Evolutionary conservation across 1,284 basidiomycete species (phyloP).

Genomic region (Ganoderma resinaceum): DNA sequence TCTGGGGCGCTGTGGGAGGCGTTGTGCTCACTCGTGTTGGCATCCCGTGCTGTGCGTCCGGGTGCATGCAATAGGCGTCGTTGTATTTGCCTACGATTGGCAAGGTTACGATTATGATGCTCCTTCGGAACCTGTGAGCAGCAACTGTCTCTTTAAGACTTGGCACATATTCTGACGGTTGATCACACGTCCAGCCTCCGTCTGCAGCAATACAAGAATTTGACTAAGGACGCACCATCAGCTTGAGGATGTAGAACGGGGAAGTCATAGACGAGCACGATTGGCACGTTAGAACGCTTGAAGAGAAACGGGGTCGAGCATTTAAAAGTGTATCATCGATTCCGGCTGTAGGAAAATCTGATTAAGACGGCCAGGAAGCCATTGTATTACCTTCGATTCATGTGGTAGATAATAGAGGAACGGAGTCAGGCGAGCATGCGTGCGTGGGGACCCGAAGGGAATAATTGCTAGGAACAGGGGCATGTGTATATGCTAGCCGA

Average conservation of each 20-base stretch:
- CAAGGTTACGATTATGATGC: slow-evolving; percentile 97
- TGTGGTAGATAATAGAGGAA: slow-evolving; percentile 17
- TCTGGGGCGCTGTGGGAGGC: not conserved
- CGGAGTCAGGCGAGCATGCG: not conserved
- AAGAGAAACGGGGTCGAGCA: slow-evolving; percentile 5
- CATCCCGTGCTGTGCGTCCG: not conserved
- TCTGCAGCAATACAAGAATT: slow-evolving; percentile 70
- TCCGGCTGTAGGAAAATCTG: slow-evolving; percentile 9
- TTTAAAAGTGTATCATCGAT: slow-evolving; percentile 15
- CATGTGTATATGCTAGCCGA: slow-evolving; percentile 14
- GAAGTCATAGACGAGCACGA: not conserved
- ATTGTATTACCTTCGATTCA: slow-evolving; percentile 24
- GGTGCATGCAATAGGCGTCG: slow-evolving; percentile 70
- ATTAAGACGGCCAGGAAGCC: slow-evolving; percentile 14
- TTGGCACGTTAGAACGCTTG: not conserved
- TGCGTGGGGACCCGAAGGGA: slow-evolving; percentile 2
- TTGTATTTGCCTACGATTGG: slow-evolving; percentile 94
- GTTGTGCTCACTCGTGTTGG: not conserved
- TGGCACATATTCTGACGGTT: not conserved
- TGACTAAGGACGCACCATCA: slow-evolving; percentile 28
- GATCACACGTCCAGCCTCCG: slow-evolving; percentile 59
- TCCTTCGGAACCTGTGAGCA: slow-evolving; percentile 89
- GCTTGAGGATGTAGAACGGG: not conserved
- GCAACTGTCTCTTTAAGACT: not conserved
- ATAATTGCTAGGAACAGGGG: not conserved